Evolutionary conservation across 148 eudicot genomes (phyloP).

Genomic region (Chenopodium berlandieri): DNA sequence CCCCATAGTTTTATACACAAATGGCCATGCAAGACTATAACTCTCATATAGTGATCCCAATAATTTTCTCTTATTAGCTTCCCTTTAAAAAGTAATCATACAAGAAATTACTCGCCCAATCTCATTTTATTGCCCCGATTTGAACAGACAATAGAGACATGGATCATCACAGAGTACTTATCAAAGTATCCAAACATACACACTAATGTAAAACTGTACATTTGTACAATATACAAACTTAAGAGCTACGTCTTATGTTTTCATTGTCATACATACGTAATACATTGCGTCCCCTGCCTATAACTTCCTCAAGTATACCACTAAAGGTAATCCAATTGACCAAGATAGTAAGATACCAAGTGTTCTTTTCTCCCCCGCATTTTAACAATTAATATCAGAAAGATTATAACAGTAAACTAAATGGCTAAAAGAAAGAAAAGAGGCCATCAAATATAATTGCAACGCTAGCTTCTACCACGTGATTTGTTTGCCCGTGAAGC

Average conservation of each 20-base stretch:
- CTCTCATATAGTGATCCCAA: too few relatives aligned
- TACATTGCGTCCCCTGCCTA: not conserved
- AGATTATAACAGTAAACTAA: not conserved
- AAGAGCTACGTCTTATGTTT: not conserved
- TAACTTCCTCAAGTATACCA: not conserved
- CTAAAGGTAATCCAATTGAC: not conserved
- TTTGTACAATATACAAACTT: not conserved
- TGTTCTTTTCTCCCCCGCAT: not conserved
- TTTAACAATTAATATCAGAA: not conserved
- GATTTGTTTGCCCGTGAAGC: conserved; percentile 70
- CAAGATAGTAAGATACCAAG: not conserved
- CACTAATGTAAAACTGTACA: not conserved
- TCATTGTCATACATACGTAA: not conserved
- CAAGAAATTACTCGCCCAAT: too few relatives aligned
- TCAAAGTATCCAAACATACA: not conserved
- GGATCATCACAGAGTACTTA: too few relatives aligned
- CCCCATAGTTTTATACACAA: too few relatives aligned
- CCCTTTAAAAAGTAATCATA: too few relatives aligned
- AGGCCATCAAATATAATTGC: not conserved
- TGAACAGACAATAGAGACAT: too few relatives aligned
- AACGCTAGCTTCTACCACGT: conserved; percentile 29
- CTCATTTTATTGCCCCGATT: too few relatives aligned
- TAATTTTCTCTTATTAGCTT: too few relatives aligned
- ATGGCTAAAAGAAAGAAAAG: not conserved
- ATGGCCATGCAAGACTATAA: too few relatives aligned